Conservation (phyloP, 1,284 basidiomycete species). For the Rhodotorula sp. region DNA sequence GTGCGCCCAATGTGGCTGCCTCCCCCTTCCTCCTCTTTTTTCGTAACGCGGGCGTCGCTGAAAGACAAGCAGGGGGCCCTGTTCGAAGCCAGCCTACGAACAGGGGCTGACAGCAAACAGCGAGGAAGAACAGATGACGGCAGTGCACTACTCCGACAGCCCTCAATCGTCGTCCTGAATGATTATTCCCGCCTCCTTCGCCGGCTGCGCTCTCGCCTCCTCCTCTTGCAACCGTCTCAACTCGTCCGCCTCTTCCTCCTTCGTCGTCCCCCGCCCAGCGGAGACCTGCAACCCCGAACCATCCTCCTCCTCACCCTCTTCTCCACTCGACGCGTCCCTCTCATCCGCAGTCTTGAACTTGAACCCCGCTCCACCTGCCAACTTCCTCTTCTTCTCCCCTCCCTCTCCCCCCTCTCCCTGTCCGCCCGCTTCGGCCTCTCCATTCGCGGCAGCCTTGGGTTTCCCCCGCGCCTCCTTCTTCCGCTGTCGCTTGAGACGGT, state of each 20-base stretch:
- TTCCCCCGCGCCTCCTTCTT: conserved; percentile 62
- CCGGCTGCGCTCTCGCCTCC: conserved; percentile 23
- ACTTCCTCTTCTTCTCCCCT: conserved; percentile 38
- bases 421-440: conserved; percentile 3
- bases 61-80: too few relatives aligned
- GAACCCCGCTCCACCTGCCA: conserved; percentile 32
- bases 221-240: conserved; percentile 8
- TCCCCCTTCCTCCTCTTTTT: background rate
- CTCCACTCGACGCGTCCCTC: conserved; percentile 9
- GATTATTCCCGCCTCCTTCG: conserved; percentile 36
- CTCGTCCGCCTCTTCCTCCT: conserved; percentile 8
- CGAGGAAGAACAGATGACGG: background rate
- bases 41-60: too few relatives aligned
- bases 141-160: background rate
- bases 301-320: background rate
- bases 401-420: conserved; percentile 2
- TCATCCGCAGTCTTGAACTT: conserved; percentile 39
- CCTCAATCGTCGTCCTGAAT: conserved; percentile 39
- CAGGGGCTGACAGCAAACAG: too few relatives aligned
- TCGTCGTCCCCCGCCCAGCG: background rate
- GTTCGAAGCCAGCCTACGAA: too few relatives aligned
- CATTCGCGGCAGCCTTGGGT: background rate
- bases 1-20: background rate
- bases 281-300: background rate
- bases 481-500: conserved; percentile 83